These are phyloP conservation scores for Lachnellula cervina DNA, from an alignment of 2,329 filamentous ascomycete genomes.

Conservation along the genomic window DNA sequence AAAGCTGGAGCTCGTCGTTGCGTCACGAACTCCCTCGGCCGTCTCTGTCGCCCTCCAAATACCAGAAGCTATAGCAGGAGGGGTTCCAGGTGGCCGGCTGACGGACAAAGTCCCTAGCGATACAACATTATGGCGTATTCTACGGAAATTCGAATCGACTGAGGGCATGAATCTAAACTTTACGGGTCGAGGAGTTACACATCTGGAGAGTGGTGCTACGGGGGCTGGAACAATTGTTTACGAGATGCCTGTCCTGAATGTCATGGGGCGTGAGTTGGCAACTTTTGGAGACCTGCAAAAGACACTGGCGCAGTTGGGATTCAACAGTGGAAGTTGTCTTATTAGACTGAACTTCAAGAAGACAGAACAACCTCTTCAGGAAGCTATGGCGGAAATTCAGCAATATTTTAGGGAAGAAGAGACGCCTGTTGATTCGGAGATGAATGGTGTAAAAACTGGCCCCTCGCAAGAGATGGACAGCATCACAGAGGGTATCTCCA, in stretches of 20 bases:
- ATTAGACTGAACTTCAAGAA: slow-evolving; percentile 72
- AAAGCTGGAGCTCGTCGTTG: slow-evolving; percentile 85
- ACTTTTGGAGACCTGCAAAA: slow-evolving; percentile 82
- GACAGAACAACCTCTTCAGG: slow-evolving; percentile 74
- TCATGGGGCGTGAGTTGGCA: slow-evolving; percentile 75
- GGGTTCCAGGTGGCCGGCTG: slow-evolving; percentile 61
- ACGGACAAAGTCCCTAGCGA: slow-evolving; percentile 84
- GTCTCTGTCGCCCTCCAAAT: slow-evolving; percentile 88
- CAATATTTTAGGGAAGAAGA: slow-evolving; percentile 57
- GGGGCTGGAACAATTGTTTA: slow-evolving; percentile 76
- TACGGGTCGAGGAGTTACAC: slow-evolving; percentile 74
- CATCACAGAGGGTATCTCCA: slow-evolving; percentile 17
- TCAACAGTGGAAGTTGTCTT: slow-evolving; percentile 77
- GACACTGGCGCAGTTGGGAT: slow-evolving; percentile 78
- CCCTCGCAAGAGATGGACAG: slow-evolving; percentile 3
- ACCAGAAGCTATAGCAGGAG: slow-evolving; percentile 62
- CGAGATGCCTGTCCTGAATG: slow-evolving; percentile 77
- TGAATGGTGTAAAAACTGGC: slow-evolving; percentile 7
- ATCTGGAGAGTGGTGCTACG: slow-evolving; percentile 46
- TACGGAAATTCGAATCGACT: slow-evolving; percentile 83
- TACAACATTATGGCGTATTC: slow-evolving; percentile 80
- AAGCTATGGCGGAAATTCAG: slow-evolving; percentile 78
- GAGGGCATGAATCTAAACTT: slow-evolving; percentile 66
- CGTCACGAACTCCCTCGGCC: slow-evolving; percentile 77
- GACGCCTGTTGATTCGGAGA: slow-evolving; percentile 8